Evolutionary conservation across 2,329 filamentous ascomycete species (phyloP).

Genomic region (Penicillium sp.): DNA sequence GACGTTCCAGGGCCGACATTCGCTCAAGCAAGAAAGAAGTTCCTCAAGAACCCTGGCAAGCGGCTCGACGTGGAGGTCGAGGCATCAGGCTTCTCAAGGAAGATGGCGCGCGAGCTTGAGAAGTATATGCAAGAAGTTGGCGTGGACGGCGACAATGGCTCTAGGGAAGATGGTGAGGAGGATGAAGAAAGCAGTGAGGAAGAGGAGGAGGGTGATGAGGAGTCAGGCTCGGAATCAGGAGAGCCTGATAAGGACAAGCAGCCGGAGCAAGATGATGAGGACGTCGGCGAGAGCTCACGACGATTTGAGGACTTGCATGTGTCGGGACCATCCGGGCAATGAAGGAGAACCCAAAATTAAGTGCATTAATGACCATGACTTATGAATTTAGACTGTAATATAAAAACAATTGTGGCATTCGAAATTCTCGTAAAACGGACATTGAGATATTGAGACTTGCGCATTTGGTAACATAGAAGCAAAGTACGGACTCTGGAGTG

Average conservation of each 20-base stretch:
- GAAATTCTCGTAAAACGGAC: neutral
- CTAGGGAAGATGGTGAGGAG: slow-evolving; percentile 31
- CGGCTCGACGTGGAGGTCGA: slow-evolving; percentile 85
- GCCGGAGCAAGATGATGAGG: slow-evolving; percentile 24
- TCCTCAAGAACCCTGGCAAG: slow-evolving; percentile 61
- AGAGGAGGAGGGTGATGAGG: slow-evolving; percentile 35
- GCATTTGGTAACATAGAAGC: neutral
- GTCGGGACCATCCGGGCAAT: slow-evolving; percentile 24
- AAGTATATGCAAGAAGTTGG: slow-evolving; percentile 77
- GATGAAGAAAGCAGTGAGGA: slow-evolving; percentile 42
- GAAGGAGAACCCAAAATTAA: slow-evolving; percentile 1
- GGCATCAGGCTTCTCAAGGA: slow-evolving; percentile 92
- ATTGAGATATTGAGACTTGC: neutral
- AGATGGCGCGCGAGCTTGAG: slow-evolving; percentile 93
- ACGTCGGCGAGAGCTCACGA: slow-evolving; percentile 28
- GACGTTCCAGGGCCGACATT: slow-evolving; percentile 83
- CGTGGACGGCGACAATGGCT: slow-evolving; percentile 54
- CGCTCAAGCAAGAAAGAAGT: slow-evolving; percentile 73
- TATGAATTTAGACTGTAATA: slow-evolving; percentile 29
- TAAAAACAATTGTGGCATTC: neutral
- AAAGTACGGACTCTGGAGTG: neutral
- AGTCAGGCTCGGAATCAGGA: slow-evolving; percentile 25
- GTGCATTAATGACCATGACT: slow-evolving; percentile 28
- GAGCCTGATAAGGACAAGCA: slow-evolving; percentile 23
- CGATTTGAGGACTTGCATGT: slow-evolving; percentile 34